Base-by-base conservation (phyloP, 495 filamentous ascomycete species). In the Hyaloscypha finlandica region DNA sequence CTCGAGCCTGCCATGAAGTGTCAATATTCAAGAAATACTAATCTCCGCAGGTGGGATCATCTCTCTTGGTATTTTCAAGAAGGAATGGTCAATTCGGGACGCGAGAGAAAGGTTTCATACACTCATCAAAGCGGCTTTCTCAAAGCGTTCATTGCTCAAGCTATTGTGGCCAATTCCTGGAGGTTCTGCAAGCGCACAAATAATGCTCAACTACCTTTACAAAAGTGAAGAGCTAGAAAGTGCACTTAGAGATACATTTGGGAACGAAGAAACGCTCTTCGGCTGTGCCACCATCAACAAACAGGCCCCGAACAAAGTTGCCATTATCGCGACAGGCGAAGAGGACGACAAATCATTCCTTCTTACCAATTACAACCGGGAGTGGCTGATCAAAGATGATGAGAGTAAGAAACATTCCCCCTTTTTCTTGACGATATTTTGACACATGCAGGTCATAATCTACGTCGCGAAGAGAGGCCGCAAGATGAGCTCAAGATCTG, bases 191-290 rank as follows among this genome's bases (percentile, higher is more conserved):
- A 56, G 53, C 29, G 29, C 53, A 56, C 20, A 31, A 56, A 29
- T 56, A 31, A 56, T 56, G 29, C 53, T 56, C 29, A 25, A 56
- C 29, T 31, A 56, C 53, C 53, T 56, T 14, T 56, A 56, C 53
- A 56, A 56, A 56, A 56, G 22, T 56, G 29, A 31, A 25, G 53
- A 56, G 29, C 22, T 56, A 56, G 53, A 56, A 8, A 25, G 29
- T 31, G 53, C 53, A 56, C 53, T 56, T 31, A 6, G 29, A 31
- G 29, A 25, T 11, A 31, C 16, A 25, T 56, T 56, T 14, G 53
- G 53, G 8, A 14, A 56, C 9, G 53, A 56, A 29, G 53, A 56
- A 56, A 56, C 22, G 29, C 53, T 56, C 20, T 56, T 56, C 29
- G 53, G 53, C 22, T 56, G 20, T 31, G 3, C 6, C 6, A n/a